Conservation (phyloP, 352 stramenopile species). For the Globisporangium sylvaticum region DNA sequence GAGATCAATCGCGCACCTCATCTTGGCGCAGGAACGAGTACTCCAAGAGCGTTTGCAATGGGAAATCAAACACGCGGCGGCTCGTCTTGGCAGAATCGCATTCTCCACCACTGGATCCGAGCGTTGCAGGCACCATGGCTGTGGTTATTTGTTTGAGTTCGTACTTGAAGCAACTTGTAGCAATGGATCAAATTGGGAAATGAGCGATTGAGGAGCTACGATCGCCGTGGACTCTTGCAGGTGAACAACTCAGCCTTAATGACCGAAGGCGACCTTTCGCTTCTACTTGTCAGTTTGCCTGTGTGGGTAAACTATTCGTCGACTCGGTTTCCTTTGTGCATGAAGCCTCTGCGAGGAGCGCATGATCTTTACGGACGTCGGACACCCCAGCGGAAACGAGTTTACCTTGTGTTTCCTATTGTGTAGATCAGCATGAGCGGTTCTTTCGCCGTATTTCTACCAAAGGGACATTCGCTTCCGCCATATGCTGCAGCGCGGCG, state of each 20-base stretch:
- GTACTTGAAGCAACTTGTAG: background rate
- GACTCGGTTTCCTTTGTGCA: background rate
- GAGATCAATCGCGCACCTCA: constrained; percentile 18
- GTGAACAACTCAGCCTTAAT: background rate
- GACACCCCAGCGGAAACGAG: background rate
- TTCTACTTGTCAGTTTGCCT: no score
- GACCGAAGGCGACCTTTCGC: no score
- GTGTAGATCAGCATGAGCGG: background rate
- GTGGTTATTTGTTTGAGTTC: background rate
- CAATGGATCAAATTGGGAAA: constrained; percentile 1
- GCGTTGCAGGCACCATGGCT: background rate
- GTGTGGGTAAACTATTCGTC: no score
- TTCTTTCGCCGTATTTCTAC: background rate
- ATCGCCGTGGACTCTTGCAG: background rate
- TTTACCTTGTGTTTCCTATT: background rate
- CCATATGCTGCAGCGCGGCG: background rate
- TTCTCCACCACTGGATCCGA: background rate
- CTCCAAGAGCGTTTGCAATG: constrained; percentile 28
- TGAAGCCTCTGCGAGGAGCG: background rate
- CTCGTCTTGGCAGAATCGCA: constrained; percentile 27
- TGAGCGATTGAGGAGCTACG: background rate
- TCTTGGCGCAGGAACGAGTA: constrained; percentile 50
- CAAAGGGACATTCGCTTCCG: background rate
- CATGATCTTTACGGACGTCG: background rate
- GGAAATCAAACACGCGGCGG: constrained; percentile 45